These are phyloP conservation scores for Pycnococcus provasolii DNA, from an alignment of 139 green algal species.

Conservation along the genomic window DNA sequence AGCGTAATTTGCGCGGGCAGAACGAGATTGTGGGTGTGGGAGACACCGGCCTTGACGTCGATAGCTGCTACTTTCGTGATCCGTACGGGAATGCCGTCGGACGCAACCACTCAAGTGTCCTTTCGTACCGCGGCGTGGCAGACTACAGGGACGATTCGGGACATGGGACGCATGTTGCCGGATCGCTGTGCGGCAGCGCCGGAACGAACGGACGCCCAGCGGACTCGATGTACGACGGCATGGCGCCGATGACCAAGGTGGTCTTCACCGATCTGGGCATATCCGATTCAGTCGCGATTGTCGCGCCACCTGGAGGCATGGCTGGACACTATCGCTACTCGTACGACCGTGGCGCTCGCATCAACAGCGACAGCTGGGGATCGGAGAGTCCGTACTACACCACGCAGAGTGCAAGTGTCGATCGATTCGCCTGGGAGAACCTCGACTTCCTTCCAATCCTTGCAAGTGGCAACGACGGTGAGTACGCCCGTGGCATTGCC, in stretches of 20 bases:
- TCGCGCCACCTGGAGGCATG: not conserved
- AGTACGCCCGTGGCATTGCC: slow-evolving; percentile 42
- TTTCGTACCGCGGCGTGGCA: no score
- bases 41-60: no score
- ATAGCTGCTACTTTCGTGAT: no score
- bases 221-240: slow-evolving; percentile 1
- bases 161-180: slow-evolving; percentile 7
- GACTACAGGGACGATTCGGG: not conserved
- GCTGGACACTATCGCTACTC: not conserved
- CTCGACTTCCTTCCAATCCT: slow-evolving; percentile 40
- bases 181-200: not conserved
- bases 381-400: not conserved
- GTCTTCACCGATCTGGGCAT: slow-evolving; percentile 3
- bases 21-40: no score
- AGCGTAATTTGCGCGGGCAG: no score
- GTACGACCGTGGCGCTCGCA: not conserved
- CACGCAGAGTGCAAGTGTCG: slow-evolving; percentile 29
- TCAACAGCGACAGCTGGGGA: slow-evolving; percentile 10
- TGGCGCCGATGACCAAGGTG: not conserved
- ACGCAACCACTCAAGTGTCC: no score
- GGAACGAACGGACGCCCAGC: not conserved
- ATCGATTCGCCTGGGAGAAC: slow-evolving; percentile 41
- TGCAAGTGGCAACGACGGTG: slow-evolving; percentile 30
- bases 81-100: no score
- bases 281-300: not conserved